Base-by-base conservation (phyloP, 768 basidiomycete species). In the Sarcomyxa edulis region DNA sequence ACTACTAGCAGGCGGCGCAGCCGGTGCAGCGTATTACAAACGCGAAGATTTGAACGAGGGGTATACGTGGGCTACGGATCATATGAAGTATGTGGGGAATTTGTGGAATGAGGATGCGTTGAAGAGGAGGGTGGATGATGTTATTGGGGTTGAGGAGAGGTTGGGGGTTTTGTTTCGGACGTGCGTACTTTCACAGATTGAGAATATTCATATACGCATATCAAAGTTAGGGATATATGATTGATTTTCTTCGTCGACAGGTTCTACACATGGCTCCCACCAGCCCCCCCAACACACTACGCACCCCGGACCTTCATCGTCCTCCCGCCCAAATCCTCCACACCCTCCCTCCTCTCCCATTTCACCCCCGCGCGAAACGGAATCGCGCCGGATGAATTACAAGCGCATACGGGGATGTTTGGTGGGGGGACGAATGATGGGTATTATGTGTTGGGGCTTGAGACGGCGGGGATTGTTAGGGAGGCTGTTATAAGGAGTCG, bases 381-480 rank as follows among this genome's bases (percentile, higher is more conserved):
- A 3, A 54, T 82, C 18, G 84, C 82, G 0, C 43, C 68, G 16
- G 84, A 92, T 51, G 92, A 95, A 58, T 61, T 94, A 7, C 69
- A 82, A 42, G 92, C 89, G 5, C 93, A 97, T 54, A 87, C 78
- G 24, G 81, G 81, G 23, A 95, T 97, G 85, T 97, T 96, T 60
- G 71, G 73, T 42, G 72, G 77, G 5, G 72, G 67, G 46, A 79
- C 77, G 16, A 95, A 96, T 51, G 91, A 94, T 48, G 91, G 91
- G 14, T 96, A 91, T 60, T 94, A 94, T 52, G 78, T 80, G 48
- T 66, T 96, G 6, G 93, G 91, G 1, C 62, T 94, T 25, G 63
- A 72, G 31, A 74, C 77, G 1, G 81, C 78, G 12, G 68, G 74
- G 35, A 48, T 78, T 18, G 74, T 90, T 42, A 68, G 78, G 38